These are phyloP conservation scores for Chlorella vulgaris DNA, from an alignment of 139 green algal species.

Conservation along the genomic window DNA sequence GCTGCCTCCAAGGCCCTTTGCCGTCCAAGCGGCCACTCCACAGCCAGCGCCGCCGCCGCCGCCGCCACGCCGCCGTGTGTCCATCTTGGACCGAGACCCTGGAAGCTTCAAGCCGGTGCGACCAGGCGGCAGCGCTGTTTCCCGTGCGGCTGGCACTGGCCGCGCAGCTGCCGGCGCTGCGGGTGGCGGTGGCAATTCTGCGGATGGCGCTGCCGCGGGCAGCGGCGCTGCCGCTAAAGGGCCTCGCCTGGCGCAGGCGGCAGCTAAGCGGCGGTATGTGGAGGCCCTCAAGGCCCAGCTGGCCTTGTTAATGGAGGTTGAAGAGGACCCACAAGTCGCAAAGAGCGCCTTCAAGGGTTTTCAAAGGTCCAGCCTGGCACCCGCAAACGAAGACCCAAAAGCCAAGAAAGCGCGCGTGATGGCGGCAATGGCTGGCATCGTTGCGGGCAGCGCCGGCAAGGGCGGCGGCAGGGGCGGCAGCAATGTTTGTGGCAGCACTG, in stretches of 20 bases:
- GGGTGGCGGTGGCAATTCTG: background rate
- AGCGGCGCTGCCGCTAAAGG: too few species aligned
- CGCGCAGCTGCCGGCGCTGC: background rate
- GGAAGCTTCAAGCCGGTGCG: slow-evolving; percentile 22
- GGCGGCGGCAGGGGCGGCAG: background rate
- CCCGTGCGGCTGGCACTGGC: background rate
- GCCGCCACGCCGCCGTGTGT: background rate
- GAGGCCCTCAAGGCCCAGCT: background rate
- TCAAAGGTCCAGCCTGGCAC: background rate
- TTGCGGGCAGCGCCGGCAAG: background rate
- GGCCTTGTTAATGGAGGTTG: background rate
- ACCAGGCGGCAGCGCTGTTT: background rate
- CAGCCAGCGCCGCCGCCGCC: background rate
- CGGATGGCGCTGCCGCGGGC: background rate
- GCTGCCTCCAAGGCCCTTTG: too few species aligned
- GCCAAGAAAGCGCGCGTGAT: background rate
- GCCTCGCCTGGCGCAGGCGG: background rate
- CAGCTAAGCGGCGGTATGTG: background rate
- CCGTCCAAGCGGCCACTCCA: too few species aligned
- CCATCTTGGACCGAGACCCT: background rate
- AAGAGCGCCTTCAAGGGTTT: background rate
- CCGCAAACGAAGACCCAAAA: background rate
- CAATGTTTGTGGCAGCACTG: background rate
- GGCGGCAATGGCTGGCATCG: background rate
- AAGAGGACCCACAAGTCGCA: background rate